phyloP scores from a whole-genome alignment of 352 stramenopile genomes.

The Phytophthora quininea region DNA sequence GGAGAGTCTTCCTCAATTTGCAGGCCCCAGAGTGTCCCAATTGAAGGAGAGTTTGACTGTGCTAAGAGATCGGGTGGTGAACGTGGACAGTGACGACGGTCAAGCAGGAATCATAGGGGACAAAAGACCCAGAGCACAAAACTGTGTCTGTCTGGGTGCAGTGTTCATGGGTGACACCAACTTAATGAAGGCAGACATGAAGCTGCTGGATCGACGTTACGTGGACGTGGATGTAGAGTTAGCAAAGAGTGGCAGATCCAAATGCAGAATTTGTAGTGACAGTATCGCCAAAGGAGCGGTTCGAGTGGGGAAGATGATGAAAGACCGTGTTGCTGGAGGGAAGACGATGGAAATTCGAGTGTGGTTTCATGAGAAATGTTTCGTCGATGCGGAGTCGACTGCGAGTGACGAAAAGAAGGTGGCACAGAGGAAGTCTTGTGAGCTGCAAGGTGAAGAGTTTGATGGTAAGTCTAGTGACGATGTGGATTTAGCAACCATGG shows the following conservation, averaged over 20 bases:
- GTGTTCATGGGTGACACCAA: conserved; percentile 85
- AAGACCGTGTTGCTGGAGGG: conserved; percentile 52
- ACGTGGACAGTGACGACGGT: conserved; percentile 15
- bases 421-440: conserved; percentile 23
- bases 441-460: conserved; percentile 15
- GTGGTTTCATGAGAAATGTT: conserved; percentile 71
- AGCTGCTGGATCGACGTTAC: conserved; percentile 51
- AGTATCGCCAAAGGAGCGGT: conserved; percentile 50
- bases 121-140: conserved; percentile 7
- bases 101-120: conserved; percentile 3
- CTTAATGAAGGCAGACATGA: conserved; percentile 63
- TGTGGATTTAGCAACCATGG: conserved; percentile 46
- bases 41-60: conserved; percentile 59
- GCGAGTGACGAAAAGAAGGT: conserved; percentile 50
- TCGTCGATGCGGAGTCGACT: conserved; percentile 30
- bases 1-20: conserved; percentile 72
- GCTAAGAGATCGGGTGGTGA: conserved; percentile 52
- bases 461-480: conserved; percentile 9
- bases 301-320: conserved; percentile 60
- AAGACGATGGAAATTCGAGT: conserved; percentile 52
- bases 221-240: conserved; percentile 59
- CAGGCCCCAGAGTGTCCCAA: conserved; percentile 48
- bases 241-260: conserved; percentile 55
- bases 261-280: conserved; percentile 57
- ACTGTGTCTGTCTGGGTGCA: conserved; percentile 52